Percentiles rank a stretch among this genome's conserved stretches.
Evolutionary conservation across 768 basidiomycete genomes (phyloP).

Genomic region (Chalciporus pseudorubinellus): DNA sequence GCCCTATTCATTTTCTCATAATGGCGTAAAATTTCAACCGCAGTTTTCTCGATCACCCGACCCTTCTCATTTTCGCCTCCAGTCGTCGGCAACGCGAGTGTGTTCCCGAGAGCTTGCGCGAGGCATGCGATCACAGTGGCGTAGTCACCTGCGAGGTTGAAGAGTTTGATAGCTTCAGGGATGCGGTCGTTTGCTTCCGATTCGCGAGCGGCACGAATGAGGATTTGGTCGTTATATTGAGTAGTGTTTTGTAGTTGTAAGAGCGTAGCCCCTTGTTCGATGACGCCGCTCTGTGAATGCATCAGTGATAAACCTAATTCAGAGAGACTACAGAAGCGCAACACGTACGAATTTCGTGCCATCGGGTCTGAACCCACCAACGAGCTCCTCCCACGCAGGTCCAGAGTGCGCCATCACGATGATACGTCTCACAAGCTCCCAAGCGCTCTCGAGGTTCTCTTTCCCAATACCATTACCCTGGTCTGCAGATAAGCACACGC

Average conservation of each 20-base stretch:
- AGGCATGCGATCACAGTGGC: constrained; percentile 84
- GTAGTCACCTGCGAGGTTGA: constrained; percentile 92
- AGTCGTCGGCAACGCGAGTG: constrained; percentile 61
- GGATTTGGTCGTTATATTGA: constrained; percentile 79
- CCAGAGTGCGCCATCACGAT: constrained; percentile 77
- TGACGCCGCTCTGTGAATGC: constrained; percentile 65
- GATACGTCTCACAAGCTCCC: constrained; percentile 76
- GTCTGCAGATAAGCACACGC: constrained; percentile 75
- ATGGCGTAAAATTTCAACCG: constrained; percentile 73
- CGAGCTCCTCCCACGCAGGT: constrained; percentile 86
- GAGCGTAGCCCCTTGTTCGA: constrained; percentile 79
- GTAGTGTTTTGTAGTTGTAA: constrained; percentile 65
- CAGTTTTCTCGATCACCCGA: constrained; percentile 66
- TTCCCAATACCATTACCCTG: constrained; percentile 68
- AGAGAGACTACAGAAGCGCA: neutral
- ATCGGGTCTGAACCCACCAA: constrained; percentile 89
- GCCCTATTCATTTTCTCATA: constrained; percentile 75
- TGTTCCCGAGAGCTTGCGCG: constrained; percentile 82
- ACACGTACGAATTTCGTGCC: constrained; percentile 81
- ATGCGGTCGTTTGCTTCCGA: constrained; percentile 83
- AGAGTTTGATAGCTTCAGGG: constrained; percentile 90
- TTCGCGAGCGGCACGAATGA: constrained; percentile 76
- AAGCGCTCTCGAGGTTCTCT: constrained; percentile 79
- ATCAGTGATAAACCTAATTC: neutral
- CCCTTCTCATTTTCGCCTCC: constrained; percentile 57